A percentile compares a stretch with the other conserved stretches of the same genome.
These are phyloP conservation scores for Diaporthe citrichinensis DNA, from an alignment of 2,329 filamentous ascomycete genomes.

Conservation along the genomic window DNA sequence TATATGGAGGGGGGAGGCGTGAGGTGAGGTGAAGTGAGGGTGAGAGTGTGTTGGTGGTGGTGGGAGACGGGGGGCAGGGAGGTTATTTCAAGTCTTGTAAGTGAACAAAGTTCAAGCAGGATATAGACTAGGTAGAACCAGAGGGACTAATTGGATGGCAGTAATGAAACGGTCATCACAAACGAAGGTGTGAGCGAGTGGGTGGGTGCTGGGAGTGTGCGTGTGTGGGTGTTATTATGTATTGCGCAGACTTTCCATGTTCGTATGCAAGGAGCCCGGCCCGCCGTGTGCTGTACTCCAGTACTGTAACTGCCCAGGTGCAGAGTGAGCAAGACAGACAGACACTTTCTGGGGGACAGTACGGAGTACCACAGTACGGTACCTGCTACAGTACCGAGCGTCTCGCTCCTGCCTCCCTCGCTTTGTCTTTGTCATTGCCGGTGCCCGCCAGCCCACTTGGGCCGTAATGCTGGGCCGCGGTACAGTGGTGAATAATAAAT, in stretches of 20 bases:
- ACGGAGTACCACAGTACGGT: background rate
- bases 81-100: slow-evolving; percentile 25
- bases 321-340: background rate
- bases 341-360: background rate
- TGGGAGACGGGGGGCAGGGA: slow-evolving; percentile 7
- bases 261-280: slow-evolving; percentile 38
- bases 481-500: slow-evolving; percentile 16
- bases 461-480: slow-evolving; percentile 36
- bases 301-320: background rate
- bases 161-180: slow-evolving; percentile 30
- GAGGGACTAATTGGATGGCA: slow-evolving; percentile 14
- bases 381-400: background rate
- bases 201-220: slow-evolving; percentile 20
- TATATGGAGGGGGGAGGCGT: background rate
- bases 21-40: background rate
- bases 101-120: background rate
- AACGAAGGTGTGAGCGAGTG: slow-evolving; percentile 22
- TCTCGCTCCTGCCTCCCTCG: slow-evolving; percentile 9
- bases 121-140: background rate
- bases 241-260: slow-evolving; percentile 26
- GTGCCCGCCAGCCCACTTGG: slow-evolving; percentile 41
- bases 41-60: slow-evolving; percentile 5
- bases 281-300: slow-evolving; percentile 1
- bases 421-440: slow-evolving; percentile 27
- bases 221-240: slow-evolving; percentile 35